These are phyloP conservation scores for Actinomortierella wolfii DNA, from an alignment of 371 early-diverging fungal genomes.

Conservation along the genomic window DNA sequence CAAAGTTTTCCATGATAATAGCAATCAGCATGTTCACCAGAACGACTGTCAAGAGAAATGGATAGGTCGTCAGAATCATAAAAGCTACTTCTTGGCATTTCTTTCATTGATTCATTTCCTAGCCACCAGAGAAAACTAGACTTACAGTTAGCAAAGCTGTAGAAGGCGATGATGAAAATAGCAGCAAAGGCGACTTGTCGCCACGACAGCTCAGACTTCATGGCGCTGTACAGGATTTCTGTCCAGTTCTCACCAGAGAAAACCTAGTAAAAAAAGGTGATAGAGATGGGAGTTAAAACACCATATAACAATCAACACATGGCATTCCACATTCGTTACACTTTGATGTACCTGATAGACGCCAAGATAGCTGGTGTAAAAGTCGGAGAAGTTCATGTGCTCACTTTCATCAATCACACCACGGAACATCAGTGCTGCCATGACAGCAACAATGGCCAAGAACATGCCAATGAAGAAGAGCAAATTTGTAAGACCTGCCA, in stretches of 20 bases:
- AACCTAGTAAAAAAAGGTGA: conserved; percentile 43
- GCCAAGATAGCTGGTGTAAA: conserved; percentile 65
- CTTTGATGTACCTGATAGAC: conserved; percentile 57
- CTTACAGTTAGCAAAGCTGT: conserved; percentile 72
- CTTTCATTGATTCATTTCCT: not conserved
- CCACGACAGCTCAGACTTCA: conserved; percentile 40
- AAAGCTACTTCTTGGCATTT: not conserved
- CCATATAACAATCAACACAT: not conserved
- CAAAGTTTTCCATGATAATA: conserved; percentile 72
- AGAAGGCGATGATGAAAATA: conserved; percentile 63
- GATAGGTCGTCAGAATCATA: not conserved
- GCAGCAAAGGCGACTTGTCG: conserved; percentile 54
- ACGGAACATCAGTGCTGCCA: conserved; percentile 56
- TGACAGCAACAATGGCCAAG: conserved; percentile 58
- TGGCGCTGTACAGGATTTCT: conserved; percentile 58
- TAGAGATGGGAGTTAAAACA: not conserved
- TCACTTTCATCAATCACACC: conserved; percentile 21
- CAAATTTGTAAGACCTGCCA: conserved; percentile 64
- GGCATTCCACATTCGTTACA: not conserved
- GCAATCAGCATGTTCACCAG: conserved; percentile 70
- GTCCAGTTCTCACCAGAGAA: conserved; percentile 79
- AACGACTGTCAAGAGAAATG: conserved; percentile 46
- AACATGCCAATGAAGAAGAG: conserved; percentile 65
- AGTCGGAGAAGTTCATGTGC: conserved; percentile 64
- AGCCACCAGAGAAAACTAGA: not conserved